Evolutionary conservation across 106 monocot genomes (phyloP), one percentile per base, ranked within the genome.

Genomic region (Allium fistulosum): DNA sequence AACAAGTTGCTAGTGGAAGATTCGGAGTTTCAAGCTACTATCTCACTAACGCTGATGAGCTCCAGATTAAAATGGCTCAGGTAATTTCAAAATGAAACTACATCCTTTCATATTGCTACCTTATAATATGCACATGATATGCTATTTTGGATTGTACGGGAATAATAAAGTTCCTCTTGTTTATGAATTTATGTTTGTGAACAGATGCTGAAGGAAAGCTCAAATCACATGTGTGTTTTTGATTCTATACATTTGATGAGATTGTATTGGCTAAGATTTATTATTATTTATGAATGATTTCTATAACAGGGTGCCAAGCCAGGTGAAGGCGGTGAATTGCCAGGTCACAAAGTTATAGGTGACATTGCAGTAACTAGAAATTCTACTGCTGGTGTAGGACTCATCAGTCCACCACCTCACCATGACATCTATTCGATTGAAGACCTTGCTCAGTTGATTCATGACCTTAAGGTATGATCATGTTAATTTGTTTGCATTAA

Each of bases 31-130:
- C 89, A 48, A 99, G 99, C 69, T 99, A 93, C 70, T 99, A 99
- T 73, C 87, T 99, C 18, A 93, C 99, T 11, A 99, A 99, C 72
- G 99, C 99, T 12, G 93, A 99, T 74, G 99, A 99, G 71, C 93
- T 99, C 65, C 93, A 99, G 80, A 99, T 99, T 71, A 99, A 99
- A 69, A 93, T 99, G 99, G 99, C 99, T 72, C 99, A 99, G 93
- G 99, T 99, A 99, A 59, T 74, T 61, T 27, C 59, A 51, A 73
- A 71, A 8, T 37, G 26, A 52, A 51, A 49, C 48, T 26, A 15
- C 12, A 17, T 8, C 18, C 59, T 12, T 22, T 16, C 49, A 67
- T n/a, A 51, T 17, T 67, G 22, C 52, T 67, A 51, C 50, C 67
- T 52, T 67, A 6, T 52, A 26, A 26, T 75, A 45, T 74, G 61